Evolutionary conservation across 2,329 filamentous ascomycete genomes (phyloP).

Genomic region (Clonostachys rosea): DNA sequence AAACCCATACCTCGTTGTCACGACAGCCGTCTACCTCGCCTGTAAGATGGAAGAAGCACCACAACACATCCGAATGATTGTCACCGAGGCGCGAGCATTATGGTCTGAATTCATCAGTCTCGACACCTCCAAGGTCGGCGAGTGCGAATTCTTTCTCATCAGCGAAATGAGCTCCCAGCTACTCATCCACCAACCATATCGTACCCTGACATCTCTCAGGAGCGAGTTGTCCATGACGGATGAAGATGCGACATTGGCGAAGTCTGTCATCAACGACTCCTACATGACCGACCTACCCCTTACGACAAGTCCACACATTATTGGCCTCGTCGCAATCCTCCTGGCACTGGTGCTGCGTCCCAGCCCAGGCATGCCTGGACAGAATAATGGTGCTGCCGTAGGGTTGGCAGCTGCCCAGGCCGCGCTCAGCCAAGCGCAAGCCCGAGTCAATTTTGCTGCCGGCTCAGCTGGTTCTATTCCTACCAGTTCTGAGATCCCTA

Average conservation of each 20-base stretch:
- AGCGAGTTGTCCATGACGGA: conserved; percentile 65
- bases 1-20: conserved; percentile 87
- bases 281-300: conserved; percentile 90
- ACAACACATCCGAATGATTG: conserved; percentile 89
- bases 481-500: conserved; percentile 17
- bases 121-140: conserved; percentile 80
- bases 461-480: not conserved
- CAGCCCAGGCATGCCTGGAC: conserved; percentile 19
- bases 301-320: conserved; percentile 78
- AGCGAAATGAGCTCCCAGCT: conserved; percentile 87
- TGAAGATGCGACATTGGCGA: conserved; percentile 74
- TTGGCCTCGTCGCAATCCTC: conserved; percentile 83
- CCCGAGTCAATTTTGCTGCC: conserved; percentile 10
- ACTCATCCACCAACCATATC: conserved; percentile 88
- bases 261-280: conserved; percentile 85
- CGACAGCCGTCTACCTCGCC: conserved; percentile 91
- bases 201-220: conserved; percentile 69
- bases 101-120: conserved; percentile 76
- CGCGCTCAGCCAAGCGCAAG: conserved; percentile 39
- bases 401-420: conserved; percentile 46
- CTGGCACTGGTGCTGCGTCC: conserved; percentile 80
- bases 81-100: conserved; percentile 77
- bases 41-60: conserved; percentile 98
- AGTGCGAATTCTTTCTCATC: conserved; percentile 91
- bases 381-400: conserved; percentile 23